Evolutionary conservation across 2,329 filamentous ascomycete species (phyloP).

Genomic region (Zymoseptoria passerinii): DNA sequence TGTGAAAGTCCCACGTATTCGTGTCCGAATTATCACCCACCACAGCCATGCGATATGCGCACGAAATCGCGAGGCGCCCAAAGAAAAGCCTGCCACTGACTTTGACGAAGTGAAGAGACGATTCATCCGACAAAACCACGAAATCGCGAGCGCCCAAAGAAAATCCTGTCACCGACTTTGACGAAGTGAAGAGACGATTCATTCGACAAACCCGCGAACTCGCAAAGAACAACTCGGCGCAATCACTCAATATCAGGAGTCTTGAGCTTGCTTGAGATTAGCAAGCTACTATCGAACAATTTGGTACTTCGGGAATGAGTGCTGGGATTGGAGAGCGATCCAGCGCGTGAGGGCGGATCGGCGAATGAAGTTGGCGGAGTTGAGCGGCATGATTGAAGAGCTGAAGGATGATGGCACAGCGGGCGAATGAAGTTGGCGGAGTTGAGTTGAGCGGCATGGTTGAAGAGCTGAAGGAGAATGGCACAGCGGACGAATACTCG

Average conservation of each 20-base stretch:
- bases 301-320: conserved; percentile 63
- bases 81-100: too few species aligned
- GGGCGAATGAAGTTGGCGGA: conserved; percentile 9
- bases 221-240: conserved; percentile 65
- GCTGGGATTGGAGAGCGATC: conserved; percentile 60
- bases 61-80: too few species aligned
- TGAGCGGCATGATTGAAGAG: conserved; percentile 57
- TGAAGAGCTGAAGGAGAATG: too few species aligned
- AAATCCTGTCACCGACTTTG: conserved; percentile 23
- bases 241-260: conserved; percentile 66
- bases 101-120: too few species aligned
- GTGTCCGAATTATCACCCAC: too few species aligned
- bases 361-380: conserved; percentile 63
- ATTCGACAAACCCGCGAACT: conserved; percentile 78
- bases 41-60: too few species aligned
- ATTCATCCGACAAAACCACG: too few species aligned
- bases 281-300: conserved; percentile 70
- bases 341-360: conserved; percentile 61
- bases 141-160: conserved; percentile 19
- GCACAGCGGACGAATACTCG: background rate
- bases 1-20: too few species aligned
- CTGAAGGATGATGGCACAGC: conserved; percentile 15
- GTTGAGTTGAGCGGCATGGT: too few species aligned
- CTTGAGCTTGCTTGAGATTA: conserved; percentile 70
- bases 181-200: conserved; percentile 66